Evolutionary conservation across 305 asterid species (phyloP).

Genomic region (Fraxinus albicans): DNA sequence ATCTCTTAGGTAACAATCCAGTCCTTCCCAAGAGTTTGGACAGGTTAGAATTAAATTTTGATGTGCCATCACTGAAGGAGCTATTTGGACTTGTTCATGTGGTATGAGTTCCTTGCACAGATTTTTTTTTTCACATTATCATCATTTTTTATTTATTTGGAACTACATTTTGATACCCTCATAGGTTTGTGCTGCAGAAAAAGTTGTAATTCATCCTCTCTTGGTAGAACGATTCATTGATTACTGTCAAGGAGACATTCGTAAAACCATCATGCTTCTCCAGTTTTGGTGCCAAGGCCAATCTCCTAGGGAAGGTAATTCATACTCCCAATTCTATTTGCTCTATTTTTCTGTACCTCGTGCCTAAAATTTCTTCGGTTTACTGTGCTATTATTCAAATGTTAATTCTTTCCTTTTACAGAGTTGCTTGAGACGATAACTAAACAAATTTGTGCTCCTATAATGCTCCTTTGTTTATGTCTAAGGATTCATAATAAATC

Average conservation of each 20-base stretch:
- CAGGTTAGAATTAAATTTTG: constrained; percentile 66
- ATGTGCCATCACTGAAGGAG: constrained; percentile 60
- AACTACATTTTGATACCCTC: constrained; percentile 32
- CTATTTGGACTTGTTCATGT: constrained; percentile 52
- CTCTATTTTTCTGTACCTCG: constrained; percentile 27
- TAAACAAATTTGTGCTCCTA: background rate
- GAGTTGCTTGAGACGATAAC: background rate
- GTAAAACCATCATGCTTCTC: constrained; percentile 77
- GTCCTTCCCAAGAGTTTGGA: constrained; percentile 79
- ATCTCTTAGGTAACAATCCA: constrained; percentile 59
- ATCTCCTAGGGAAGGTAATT: constrained; percentile 52
- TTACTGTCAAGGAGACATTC: constrained; percentile 78
- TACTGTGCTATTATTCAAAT: background rate
- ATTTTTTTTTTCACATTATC: constrained; percentile 12
- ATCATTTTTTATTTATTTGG: constrained; percentile 18
- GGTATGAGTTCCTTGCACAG: constrained; percentile 45
- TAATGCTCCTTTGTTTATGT: background rate
- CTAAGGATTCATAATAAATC: background rate
- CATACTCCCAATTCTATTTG: constrained; percentile 18
- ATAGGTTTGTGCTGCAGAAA: constrained; percentile 79
- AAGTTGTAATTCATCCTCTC: constrained; percentile 51
- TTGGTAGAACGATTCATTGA: constrained; percentile 68
- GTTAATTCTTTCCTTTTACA: background rate
- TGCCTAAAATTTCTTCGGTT: background rate
- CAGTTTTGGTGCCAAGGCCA: constrained; percentile 97